Base-by-base conservation (phyloP, 2,329 filamentous ascomycete species). In the Botrytis porri region DNA sequence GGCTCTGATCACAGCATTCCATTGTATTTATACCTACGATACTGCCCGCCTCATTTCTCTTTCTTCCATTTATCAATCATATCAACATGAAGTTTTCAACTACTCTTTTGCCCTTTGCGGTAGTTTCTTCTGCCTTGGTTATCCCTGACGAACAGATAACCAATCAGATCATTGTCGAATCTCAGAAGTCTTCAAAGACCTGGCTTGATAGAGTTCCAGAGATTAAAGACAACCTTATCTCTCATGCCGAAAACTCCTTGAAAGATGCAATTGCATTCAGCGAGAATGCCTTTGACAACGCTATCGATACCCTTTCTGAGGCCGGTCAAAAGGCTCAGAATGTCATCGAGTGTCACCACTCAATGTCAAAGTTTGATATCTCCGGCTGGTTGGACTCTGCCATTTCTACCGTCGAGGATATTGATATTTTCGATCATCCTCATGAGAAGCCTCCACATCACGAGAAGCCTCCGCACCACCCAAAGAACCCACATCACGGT, bases 101-200 rank as follows among this genome's bases (percentile, higher is more conserved):
- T 69, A 81, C 81, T 65, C 76, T 88, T 62, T 78, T 88, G 74
- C 84, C 86, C 73, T 81, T 88, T 67, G 84, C 84, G 77, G 85
- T 85, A 43, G 75, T 86, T 67, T 81, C 83, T 75, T 81, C 85
- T 70, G 86, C 86, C 39, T 84, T 88, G 70, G 85, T 88, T 73
- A 81, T 89, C 66, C 86, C 86, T 25, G 83, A 87, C 65, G 83
- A 86, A 75, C 78, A 85, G 71, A 81, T 86, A 32, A 83, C 86
- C 74, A 81, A 82, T 61, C 80, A 84, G 57, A 74, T 86, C 63
- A 76, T 81, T 60, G 78, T 84, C 67, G 81, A 84, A 75, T 78
- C 80, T 73, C 77, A 83, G 32, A 75, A 76, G 48, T 64, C 75
- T 32, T 73, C 77, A n/a, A 76, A 78, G 65, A 75, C 78, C 37